phyloP scores from a whole-genome alignment of 1,139 yeast genomes.

The Kodamaea sp. region DNA sequence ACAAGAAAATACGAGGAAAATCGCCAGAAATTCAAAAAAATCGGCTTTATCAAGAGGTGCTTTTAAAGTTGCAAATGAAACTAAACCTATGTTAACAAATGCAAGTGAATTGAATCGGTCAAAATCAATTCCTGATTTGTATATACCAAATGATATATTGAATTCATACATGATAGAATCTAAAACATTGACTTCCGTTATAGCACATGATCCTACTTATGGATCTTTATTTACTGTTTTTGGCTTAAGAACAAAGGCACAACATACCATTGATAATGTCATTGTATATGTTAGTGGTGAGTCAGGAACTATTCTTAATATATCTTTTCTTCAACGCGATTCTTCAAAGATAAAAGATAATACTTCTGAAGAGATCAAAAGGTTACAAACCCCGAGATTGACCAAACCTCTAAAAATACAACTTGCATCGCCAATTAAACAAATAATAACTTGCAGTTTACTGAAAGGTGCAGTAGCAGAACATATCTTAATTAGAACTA shows the following conservation, averaged over 20 bases:
- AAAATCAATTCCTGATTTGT: constrained; percentile 7
- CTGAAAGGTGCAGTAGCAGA: constrained; percentile 6
- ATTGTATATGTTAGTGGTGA: constrained; percentile 37
- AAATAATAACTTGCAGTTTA: constrained; percentile 20
- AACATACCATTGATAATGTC: constrained; percentile 13
- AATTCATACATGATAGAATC: constrained; percentile 25
- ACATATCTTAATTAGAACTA: constrained; percentile 26
- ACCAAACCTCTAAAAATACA: constrained; percentile 21
- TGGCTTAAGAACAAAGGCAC: constrained; percentile 14
- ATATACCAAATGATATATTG: constrained; percentile 25
- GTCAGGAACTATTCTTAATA: constrained; percentile 25
- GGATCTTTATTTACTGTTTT: constrained; percentile 26
- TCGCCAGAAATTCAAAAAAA: neutral
- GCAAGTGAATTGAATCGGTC: neutral
- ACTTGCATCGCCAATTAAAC: constrained; percentile 37
- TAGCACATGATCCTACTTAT: constrained; percentile 38
- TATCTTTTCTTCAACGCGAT: constrained; percentile 17
- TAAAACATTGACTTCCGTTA: constrained; percentile 20
- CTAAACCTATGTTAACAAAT: neutral
- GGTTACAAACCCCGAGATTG: constrained; percentile 11
- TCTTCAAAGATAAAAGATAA: constrained; percentile 6
- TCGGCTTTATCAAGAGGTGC: neutral
- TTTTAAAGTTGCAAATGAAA: too few species aligned
- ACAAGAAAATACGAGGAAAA: neutral
- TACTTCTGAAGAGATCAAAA: neutral